Evolutionary conservation across 352 stramenopile genomes (phyloP), one percentile per base, ranked within the genome.

Genomic region (Globisporangium uncinulatum): DNA sequence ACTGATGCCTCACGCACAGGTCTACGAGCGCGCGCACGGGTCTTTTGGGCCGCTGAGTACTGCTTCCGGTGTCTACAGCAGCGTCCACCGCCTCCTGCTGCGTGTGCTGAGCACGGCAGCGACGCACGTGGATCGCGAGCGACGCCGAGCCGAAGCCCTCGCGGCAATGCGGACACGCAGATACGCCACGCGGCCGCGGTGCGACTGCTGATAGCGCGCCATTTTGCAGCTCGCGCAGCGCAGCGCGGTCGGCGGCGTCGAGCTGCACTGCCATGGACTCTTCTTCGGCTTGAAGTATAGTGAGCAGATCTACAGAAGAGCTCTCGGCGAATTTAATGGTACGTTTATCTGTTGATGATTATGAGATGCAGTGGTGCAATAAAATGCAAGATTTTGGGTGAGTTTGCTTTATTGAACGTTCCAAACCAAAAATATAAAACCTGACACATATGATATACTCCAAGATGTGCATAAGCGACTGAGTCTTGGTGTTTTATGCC

Each of bases 141-240:
- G 80, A 91, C 17, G 76, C 72, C 19, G 69, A 74, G 4, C 80
- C 71, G 29, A 87, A 89, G 7, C 66, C 76, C 51, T 81, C 56
- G 44, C 57, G 64, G 54, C 80, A 91, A 47, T 87, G 73, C 14
- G 80, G 78, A 66, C 80, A 91, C 17, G 36, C 56, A 10, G 41
- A 67, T 6, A 62, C 61, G 14, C 68, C 66, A 15, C 57, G 63
- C 37, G n/a, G 55, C 19, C 47, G 56, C 45, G 59, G 58, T 32
- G 54, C 63, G 9, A 42, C 24, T 15, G 55, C 62, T 7, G 41
- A 62, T 21, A 69, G 54, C 20, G 19, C 59, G 2, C 56, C 41
- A 3, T 57, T 36, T 24, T 71, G 66, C 24, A 86, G 60, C 43
- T 61, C 63, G 19, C 55, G 63, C 53, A 87, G 56, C 56, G 74